phyloP scores from a whole-genome alignment of 2,329 filamentous ascomycete genomes.

The Neocucurbitaria cava region DNA sequence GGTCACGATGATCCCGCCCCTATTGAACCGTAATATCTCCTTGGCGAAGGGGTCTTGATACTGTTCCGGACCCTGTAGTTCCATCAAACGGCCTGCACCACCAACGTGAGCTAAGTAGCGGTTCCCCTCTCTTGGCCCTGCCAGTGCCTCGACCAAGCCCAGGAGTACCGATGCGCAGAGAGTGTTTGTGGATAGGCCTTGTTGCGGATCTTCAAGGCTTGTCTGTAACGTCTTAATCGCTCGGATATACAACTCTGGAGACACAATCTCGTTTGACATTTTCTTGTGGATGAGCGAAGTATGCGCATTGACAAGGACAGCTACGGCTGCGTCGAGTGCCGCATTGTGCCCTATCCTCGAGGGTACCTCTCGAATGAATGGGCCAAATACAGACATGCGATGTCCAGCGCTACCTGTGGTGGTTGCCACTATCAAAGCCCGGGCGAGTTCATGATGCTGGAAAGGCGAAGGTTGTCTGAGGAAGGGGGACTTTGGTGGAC shows the following conservation, averaged over 20 bases:
- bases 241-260: slow-evolving; percentile 36
- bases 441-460: slow-evolving; percentile 35
- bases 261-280: slow-evolving; percentile 29
- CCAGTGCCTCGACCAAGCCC: slow-evolving; percentile 42
- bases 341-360: slow-evolving; percentile 39
- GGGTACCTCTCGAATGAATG: slow-evolving; percentile 41
- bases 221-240: slow-evolving; percentile 39
- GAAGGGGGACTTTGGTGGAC: slow-evolving; percentile 23
- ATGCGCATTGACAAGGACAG: slow-evolving; percentile 39
- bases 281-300: slow-evolving; percentile 34
- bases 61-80: slow-evolving; percentile 37
- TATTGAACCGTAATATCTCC: slow-evolving; percentile 39
- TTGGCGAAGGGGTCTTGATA: slow-evolving; percentile 40
- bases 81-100: slow-evolving; percentile 42
- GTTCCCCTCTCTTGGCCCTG: slow-evolving; percentile 40
- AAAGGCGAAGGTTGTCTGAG: slow-evolving; percentile 33
- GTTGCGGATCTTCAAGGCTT: slow-evolving; percentile 34
- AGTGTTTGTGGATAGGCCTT: slow-evolving; percentile 43
- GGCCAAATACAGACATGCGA: slow-evolving; percentile 40
- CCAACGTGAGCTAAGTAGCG: slow-evolving; percentile 43
- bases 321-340: slow-evolving; percentile 41
- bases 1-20: slow-evolving; percentile 42
- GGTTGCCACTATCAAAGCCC: slow-evolving; percentile 34
- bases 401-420: slow-evolving; percentile 37
- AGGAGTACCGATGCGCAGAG: slow-evolving; percentile 44